Percentiles rank a stretch among this genome's conserved stretches.
Evolutionary conservation across 805 yeast species (phyloP).

Genomic region (Cyberlindnera nakhonratchasimensis): DNA sequence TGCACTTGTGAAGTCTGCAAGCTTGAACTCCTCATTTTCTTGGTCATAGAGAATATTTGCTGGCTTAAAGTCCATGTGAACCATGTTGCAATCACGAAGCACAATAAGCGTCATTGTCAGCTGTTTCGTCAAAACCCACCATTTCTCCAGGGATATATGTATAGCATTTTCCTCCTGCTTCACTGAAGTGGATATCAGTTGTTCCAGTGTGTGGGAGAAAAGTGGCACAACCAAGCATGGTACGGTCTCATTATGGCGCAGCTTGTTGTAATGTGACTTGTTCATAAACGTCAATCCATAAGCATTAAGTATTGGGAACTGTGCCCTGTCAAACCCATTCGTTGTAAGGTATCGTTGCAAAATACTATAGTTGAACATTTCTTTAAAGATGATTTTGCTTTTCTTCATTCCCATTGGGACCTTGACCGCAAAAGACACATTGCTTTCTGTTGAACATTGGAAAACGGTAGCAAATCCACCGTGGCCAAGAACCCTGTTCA

Average conservation of each 20-base stretch:
- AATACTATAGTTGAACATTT: slow-evolving; percentile 20
- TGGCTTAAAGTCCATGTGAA: slow-evolving; percentile 49
- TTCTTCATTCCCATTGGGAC: slow-evolving; percentile 18
- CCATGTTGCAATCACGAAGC: slow-evolving; percentile 29
- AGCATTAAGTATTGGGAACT: slow-evolving; percentile 20
- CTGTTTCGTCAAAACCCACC: slow-evolving; percentile 33
- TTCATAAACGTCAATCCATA: slow-evolving; percentile 20
- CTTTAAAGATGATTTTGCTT: slow-evolving; percentile 18
- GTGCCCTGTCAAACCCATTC: slow-evolving; percentile 5
- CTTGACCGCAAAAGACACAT: slow-evolving; percentile 18
- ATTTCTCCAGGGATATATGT: slow-evolving; percentile 25
- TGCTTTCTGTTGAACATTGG: slow-evolving; percentile 3
- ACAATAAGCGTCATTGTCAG: slow-evolving; percentile 28
- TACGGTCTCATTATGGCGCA: slow-evolving; percentile 15
- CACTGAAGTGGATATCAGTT: slow-evolving; percentile 8
- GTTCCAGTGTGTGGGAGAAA: slow-evolving; percentile 23
- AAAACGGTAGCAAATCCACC: slow-evolving; percentile 24
- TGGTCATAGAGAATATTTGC: slow-evolving; percentile 38
- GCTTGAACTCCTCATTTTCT: slow-evolving; percentile 29
- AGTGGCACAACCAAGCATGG: slow-evolving; percentile 20
- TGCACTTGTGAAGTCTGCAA: slow-evolving; percentile 49
- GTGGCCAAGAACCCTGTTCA: slow-evolving; percentile 12
- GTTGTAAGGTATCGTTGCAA: slow-evolving; percentile 10
- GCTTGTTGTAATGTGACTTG: slow-evolving; percentile 12
- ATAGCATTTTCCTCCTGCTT: slow-evolving; percentile 1